Base-by-base conservation (phyloP, 768 basidiomycete genomes). In the Mrakia blollopis region DNA sequence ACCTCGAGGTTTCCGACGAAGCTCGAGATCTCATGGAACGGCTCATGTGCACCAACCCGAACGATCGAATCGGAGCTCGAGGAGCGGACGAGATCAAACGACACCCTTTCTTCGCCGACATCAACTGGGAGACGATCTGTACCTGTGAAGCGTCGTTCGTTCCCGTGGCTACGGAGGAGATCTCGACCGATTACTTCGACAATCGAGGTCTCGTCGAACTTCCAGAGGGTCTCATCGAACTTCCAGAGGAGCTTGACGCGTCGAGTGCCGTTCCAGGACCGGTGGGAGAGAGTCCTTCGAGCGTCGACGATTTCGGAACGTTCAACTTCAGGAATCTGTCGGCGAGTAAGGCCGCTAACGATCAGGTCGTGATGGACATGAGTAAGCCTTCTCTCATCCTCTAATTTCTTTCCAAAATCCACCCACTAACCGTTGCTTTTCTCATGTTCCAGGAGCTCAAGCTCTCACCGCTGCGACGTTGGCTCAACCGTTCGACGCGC, bases 141-240 rank as follows among this genome's bases (percentile, higher is more conserved):
- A 89, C 89, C 11, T 89, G 89, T 8, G 92, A 96, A 84, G 94
- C 94, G 14, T 92, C 91, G 44, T 99, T 99, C 85, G 93, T 98
- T 72, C 97, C 97, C 67, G 91, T 94, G 81, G 89, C 97, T 47
- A 89, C 91, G 21, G 95, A 98, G 84, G 94, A 95, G 6, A 95
- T 98, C 85, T 96, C 94, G 30, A 99, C 97, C n/a, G 97, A 99
- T 83, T 99, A 99, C 85, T 99, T 99, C 81, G 97, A 99, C 85
- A 89, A 94, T 78, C 90, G 97, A 62, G 97, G 97, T 5, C 67
- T 78, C n/a, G 37, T 63, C 30, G 77, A 78, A 35, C 57, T 79
- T 84, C 83, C 77, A 86, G 87, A 82, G 75, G 80, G 47, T 21
- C 67, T 78, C n/a, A 54, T 63, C 41, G 77, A 78, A 35, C 57